Evolutionary conservation across 768 basidiomycete genomes (phyloP).

Genomic region (Collybia mongolica): DNA sequence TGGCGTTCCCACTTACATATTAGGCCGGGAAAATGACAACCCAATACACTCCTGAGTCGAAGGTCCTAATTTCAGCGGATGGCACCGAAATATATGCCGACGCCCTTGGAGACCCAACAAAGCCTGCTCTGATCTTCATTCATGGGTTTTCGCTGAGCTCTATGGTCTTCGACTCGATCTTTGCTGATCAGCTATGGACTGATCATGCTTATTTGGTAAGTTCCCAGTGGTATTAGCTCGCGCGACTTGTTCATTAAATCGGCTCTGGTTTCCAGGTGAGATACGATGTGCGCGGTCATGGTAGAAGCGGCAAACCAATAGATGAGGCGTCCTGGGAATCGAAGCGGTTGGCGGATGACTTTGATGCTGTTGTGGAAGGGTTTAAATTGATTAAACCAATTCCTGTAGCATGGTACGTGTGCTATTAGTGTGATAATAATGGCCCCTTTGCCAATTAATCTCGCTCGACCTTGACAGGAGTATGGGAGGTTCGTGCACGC

Average conservation of each 20-base stretch:
- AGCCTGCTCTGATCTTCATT: conserved; percentile 36
- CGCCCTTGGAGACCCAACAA: conserved; percentile 32
- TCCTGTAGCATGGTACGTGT: conserved; percentile 32
- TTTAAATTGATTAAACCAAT: conserved; percentile 27
- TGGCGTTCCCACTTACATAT: too few species aligned
- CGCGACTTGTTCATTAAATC: neutral
- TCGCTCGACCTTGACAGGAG: conserved; percentile 14
- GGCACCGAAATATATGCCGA: conserved; percentile 37
- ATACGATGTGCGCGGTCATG: conserved; percentile 33
- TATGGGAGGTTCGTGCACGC: conserved; percentile 20
- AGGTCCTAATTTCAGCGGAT: conserved; percentile 31
- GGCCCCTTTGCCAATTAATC: neutral
- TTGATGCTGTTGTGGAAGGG: conserved; percentile 25
- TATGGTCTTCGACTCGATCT: conserved; percentile 33
- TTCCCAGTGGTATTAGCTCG: neutral
- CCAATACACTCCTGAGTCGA: conserved; percentile 3
- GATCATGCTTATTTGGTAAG: conserved; percentile 25
- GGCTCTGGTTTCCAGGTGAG: conserved; percentile 19
- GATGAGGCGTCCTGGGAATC: conserved; percentile 24
- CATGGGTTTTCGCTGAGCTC: conserved; percentile 32
- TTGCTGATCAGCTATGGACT: conserved; percentile 26
- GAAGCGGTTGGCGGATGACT: conserved; percentile 27
- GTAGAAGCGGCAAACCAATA: conserved; percentile 25
- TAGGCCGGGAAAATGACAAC: too few species aligned
- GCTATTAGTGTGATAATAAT: neutral